phyloP scores from a whole-genome alignment of 1,284 basidiomycete species.

The Apiotrichum veenhuisii region DNA sequence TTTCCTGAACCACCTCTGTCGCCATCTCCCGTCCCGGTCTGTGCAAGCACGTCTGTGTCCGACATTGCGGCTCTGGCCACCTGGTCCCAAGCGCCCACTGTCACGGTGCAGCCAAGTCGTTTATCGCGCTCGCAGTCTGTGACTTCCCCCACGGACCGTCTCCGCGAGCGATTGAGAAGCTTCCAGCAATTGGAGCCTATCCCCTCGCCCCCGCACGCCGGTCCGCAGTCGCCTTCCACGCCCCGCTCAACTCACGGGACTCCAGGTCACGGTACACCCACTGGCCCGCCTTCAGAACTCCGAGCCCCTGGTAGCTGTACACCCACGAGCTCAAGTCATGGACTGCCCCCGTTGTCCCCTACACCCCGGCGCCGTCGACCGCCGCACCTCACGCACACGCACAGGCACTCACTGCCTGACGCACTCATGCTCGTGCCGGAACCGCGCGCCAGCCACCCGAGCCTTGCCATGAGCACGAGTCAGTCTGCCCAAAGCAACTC shows the following conservation, averaged over 20 bases:
- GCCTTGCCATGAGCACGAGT: background rate
- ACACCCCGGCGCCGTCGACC: constrained; percentile 13
- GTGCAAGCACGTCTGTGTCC: constrained; percentile 12
- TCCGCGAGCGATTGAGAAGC: constrained; percentile 16
- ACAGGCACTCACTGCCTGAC: background rate
- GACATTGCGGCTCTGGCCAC: constrained; percentile 17
- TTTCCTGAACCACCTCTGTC: constrained; percentile 1
- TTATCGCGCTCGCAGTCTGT: constrained; percentile 4
- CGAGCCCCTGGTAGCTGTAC: constrained; percentile 14
- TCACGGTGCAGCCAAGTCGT: background rate
- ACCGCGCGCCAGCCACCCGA: background rate
- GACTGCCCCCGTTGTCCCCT: constrained; percentile 8
- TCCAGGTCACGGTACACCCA: constrained; percentile 8
- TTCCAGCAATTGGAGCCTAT: background rate
- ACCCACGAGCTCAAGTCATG: constrained; percentile 7
- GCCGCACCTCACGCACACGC: background rate
- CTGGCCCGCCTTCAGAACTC: background rate
- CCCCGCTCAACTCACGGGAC: constrained; percentile 13
- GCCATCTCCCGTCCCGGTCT: constrained; percentile 3
- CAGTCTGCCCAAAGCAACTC: too few species aligned
- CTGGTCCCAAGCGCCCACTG: constrained; percentile 11
- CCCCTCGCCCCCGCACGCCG: background rate
- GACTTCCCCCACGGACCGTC: constrained; percentile 1
- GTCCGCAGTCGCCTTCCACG: constrained; percentile 5
- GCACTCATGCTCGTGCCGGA: background rate